Evolutionary conservation across 2,329 filamentous ascomycete species (phyloP).

Genomic region (Aureobasidium sp.): DNA sequence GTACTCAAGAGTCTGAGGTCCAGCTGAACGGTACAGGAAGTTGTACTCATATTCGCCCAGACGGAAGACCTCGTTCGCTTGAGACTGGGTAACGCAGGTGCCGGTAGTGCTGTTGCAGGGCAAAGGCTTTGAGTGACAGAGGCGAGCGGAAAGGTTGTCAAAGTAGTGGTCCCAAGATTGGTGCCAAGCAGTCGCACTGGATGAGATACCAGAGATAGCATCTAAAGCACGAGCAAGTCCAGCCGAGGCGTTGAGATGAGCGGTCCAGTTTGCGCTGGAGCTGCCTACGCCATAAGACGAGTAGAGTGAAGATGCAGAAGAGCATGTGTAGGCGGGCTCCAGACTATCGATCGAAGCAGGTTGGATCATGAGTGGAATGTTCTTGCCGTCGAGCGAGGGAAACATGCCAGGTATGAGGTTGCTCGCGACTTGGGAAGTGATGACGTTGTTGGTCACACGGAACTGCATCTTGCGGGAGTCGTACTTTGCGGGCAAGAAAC

Average conservation of each 20-base stretch:
- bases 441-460: constrained; percentile 73
- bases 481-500: constrained; percentile 55
- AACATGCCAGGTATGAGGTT: constrained; percentile 70
- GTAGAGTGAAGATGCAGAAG: constrained; percentile 41
- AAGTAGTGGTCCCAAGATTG: constrained; percentile 73
- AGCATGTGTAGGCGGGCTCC: constrained; percentile 65
- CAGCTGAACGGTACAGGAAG: constrained; percentile 64
- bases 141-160: constrained; percentile 71
- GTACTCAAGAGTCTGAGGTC: constrained; percentile 52
- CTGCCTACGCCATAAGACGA: constrained; percentile 41
- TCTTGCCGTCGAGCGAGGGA: constrained; percentile 27
- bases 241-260: constrained; percentile 53
- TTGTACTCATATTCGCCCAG: constrained; percentile 76
- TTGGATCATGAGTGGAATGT: constrained; percentile 40
- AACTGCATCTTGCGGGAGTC: constrained; percentile 48
- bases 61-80: constrained; percentile 65
- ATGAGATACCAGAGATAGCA: constrained; percentile 57
- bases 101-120: constrained; percentile 56
- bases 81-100: constrained; percentile 54
- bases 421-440: constrained; percentile 72
- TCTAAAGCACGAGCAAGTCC: constrained; percentile 57
- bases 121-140: constrained; percentile 66
- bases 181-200: constrained; percentile 57
- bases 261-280: constrained; percentile 49
- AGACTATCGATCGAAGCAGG: constrained; percentile 60